Percentiles rank a stretch among this genome's conserved stretches.
Conservation (phyloP, 495 filamentous ascomycete genomes). For the Penicillium canescens region DNA sequence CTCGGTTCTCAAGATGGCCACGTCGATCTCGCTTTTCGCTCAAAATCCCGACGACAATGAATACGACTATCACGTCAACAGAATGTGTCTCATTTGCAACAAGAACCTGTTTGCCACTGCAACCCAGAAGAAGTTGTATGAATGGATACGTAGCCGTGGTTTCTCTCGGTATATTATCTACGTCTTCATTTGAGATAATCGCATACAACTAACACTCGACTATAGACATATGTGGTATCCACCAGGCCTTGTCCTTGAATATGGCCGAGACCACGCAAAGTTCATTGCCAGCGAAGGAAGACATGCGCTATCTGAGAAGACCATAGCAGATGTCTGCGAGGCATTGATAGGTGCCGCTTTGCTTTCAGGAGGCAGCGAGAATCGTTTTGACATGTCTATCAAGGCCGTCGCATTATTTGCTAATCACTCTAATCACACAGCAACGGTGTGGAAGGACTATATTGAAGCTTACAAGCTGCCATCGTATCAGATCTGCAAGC, state of each 20-base stretch:
- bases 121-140: conserved; percentile 59
- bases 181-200: background rate
- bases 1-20: conserved; percentile 93
- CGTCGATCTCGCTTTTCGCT: conserved; percentile 79
- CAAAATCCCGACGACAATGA: conserved; percentile 78
- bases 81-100: conserved; percentile 93
- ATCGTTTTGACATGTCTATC: conserved; percentile 77
- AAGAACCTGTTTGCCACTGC: conserved; percentile 82
- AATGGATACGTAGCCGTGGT: conserved; percentile 78
- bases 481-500: conserved; percentile 61
- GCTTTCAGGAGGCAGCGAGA: conserved; percentile 56
- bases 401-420: conserved; percentile 80
- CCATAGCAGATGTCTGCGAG: conserved; percentile 96
- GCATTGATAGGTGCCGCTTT: conserved; percentile 90
- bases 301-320: conserved; percentile 81
- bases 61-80: conserved; percentile 82
- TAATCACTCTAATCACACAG: conserved; percentile 62
- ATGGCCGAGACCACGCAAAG: conserved; percentile 60
- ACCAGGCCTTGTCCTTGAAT: conserved; percentile 63
- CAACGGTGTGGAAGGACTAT: conserved; percentile 71
- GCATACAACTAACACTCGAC: conserved; percentile 1
- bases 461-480: conserved; percentile 69
- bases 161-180: conserved; percentile 63
- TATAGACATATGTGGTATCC: conserved; percentile 71
- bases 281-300: conserved; percentile 50